A percentile compares a stretch with the other conserved stretches of the same genome.
Conservation (phyloP, 2,329 filamentous ascomycete species). For the Keithomyces neogunnii region DNA sequence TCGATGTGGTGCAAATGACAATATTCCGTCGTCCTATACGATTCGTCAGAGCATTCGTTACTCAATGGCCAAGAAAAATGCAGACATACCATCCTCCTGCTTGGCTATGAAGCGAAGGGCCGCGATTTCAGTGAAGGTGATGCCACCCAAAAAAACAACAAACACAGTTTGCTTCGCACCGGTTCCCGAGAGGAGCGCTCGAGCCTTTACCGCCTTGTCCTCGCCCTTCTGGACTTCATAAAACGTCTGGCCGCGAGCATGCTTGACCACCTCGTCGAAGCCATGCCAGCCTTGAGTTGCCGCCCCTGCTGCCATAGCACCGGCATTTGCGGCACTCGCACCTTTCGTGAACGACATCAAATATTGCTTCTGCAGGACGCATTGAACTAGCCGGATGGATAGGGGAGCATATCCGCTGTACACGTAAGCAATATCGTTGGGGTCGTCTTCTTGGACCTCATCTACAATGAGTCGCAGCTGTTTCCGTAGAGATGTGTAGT, state of each 20-base stretch:
- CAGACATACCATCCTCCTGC: conserved; percentile 61
- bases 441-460: conserved; percentile 90
- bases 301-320: conserved; percentile 32
- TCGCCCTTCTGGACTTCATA: conserved; percentile 88
- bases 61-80: neutral
- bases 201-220: conserved; percentile 83
- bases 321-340: conserved; percentile 29
- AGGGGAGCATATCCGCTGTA: conserved; percentile 96
- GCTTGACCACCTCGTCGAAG: conserved; percentile 86
- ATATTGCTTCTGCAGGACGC: conserved; percentile 83
- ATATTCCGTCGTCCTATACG: conserved; percentile 63
- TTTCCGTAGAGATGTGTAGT: conserved; percentile 83
- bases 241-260: conserved; percentile 80
- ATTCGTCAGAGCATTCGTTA: conserved; percentile 9
- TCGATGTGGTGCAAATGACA: conserved; percentile 84
- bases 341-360: conserved; percentile 64
- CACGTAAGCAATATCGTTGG: conserved; percentile 93
- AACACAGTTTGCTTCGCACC: conserved; percentile 77
- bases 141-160: conserved; percentile 95
- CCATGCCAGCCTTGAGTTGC: conserved; percentile 79
- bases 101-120: conserved; percentile 83
- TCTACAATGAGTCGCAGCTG: conserved; percentile 84
- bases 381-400: conserved; percentile 84
- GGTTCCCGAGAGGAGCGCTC: conserved; percentile 73
- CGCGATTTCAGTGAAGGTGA: conserved; percentile 93